Base-by-base conservation (phyloP, 192 early-diverging fungal species). In the Gamsiella multidivaricata region DNA sequence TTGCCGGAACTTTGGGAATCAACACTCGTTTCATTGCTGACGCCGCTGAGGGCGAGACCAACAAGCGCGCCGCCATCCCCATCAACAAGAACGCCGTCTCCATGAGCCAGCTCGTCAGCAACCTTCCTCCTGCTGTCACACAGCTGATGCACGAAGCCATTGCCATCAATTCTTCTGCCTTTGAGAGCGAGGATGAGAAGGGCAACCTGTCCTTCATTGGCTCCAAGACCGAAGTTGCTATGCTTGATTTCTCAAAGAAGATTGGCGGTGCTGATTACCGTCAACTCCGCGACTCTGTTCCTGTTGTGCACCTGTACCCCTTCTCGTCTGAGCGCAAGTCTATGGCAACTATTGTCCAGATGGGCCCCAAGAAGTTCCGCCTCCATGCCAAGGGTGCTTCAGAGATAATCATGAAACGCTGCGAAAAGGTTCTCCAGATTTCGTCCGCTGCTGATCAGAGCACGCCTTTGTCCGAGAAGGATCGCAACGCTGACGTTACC, bases 341-440 rank as follows among this genome's bases (percentile, higher is more conserved):
- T 33, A 98, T 98, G 96, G 89, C 90, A 37, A 94, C 94, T 10
- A 80, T 97, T 65, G 59, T 69, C 11, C 84, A 90, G 76, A 59
- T 69, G 18, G 83, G 85, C 25, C 69, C 78, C 53, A 71, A 70
- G 9, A 64, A 80, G 49, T 91, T 89, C 62, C 92, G 91, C 47
- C 79, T 96, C 45, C 93, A 91, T 71, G 90, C 95, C 81, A 99
- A 99, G 87, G 97, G 97, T 31, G 97, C 97, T 2, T 90, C 92
- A 8, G 94, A 96, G 71, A 89, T 95, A 42, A 84, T 98, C 12
- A 79, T 97, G 37, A 74, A 82, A 53, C 76, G 84, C 61, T 94
- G 92, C 74, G 67, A 69, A 23, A 87, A 83, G 68, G 85, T 91
- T 46, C 56, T 93, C 12, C 68, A 80, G 25, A 61, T 81, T 34